Evolutionary conservation across 495 filamentous ascomycete species (phyloP), one percentile per base, ranked within the genome.

Genomic region (Penicillium ochrochloron): DNA sequence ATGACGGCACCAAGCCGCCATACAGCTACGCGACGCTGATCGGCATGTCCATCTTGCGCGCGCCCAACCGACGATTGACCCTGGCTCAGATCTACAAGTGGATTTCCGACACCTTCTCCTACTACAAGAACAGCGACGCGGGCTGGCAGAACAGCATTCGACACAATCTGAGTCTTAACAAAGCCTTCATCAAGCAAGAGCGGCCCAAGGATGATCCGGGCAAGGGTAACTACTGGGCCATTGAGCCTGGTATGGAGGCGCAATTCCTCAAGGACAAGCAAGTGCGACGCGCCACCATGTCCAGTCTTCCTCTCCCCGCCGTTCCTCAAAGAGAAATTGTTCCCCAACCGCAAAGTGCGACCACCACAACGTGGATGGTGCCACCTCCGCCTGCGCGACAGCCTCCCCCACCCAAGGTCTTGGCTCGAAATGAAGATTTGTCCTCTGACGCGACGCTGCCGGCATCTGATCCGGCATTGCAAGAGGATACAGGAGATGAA

Each of bases 131-230:
- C 19, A 84, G 88, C 37, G 92, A 96, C 60, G 85, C 91, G 6
- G 94, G 95, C 29, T 99, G 95, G 95, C 94, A 97, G 77, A 99
- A 99, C 74, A 97, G 94, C 78, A 99, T 99, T 75, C 90, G 95
- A 1, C 95, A 99, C 71, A 99, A 99, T 64, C 88, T 99, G n/a
- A 96, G 92, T 70, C 82, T 98, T 25, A 97, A 97, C 79, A 97
- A 97, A 75, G 90, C 90, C n/a, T 98, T 99, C 65, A 87, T 94
- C 66, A 98, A 97, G 76, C 90, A 96, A 73, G 93, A 97, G 75
- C 85, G 94, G 58, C 95, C 95, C 25, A 98, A 98, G 78, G 94
- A 97, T 77, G 95, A 99, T 72, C 93, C 94, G 1, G 95, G 95
- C 59, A 98, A 98, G 77, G 95, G 95, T n/a, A 93, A 97, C 76